Evolutionary conservation across 2,329 filamentous ascomycete species (phyloP).

Genomic region (Pestalotiopsis sp.): DNA sequence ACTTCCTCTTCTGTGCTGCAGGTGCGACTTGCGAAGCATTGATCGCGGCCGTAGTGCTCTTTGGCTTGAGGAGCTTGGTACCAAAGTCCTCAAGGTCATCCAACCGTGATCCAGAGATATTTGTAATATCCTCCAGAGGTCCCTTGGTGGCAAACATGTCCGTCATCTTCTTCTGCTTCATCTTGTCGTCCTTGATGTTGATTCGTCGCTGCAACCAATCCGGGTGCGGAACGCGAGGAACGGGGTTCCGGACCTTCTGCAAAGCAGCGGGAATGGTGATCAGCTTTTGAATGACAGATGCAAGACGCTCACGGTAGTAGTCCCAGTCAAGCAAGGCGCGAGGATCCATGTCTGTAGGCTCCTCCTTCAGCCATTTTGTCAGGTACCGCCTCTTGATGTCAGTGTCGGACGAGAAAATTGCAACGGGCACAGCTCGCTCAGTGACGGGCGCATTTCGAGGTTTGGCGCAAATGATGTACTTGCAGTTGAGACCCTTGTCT

Average conservation of each 20-base stretch:
- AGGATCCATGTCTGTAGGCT: conserved; percentile 87
- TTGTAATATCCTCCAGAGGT: conserved; percentile 71
- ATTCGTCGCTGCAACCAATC: conserved; percentile 96
- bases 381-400: conserved; percentile 85
- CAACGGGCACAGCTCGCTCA: conserved; percentile 89
- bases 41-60: conserved; percentile 54
- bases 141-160: conserved; percentile 74
- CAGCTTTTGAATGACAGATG: conserved; percentile 96
- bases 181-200: conserved; percentile 91
- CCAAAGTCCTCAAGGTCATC: conserved; percentile 84
- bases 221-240: conserved; percentile 88
- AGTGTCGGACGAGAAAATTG: conserved; percentile 94
- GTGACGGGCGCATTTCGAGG: conserved; percentile 91
- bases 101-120: conserved; percentile 56
- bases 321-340: conserved; percentile 91
- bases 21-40: conserved; percentile 56
- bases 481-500: conserved; percentile 98
- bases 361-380: conserved; percentile 93
- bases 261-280: conserved; percentile 97
- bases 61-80: conserved; percentile 65
- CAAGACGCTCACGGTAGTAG: conserved; percentile 94
- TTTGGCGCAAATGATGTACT: conserved; percentile 93
- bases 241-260: conserved; percentile 92
- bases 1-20: conserved; percentile 68
- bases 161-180: conserved; percentile 99